These are phyloP conservation scores for Psilocybe tampanensis DNA, from an alignment of 768 basidiomycete species.

Conservation along the genomic window DNA sequence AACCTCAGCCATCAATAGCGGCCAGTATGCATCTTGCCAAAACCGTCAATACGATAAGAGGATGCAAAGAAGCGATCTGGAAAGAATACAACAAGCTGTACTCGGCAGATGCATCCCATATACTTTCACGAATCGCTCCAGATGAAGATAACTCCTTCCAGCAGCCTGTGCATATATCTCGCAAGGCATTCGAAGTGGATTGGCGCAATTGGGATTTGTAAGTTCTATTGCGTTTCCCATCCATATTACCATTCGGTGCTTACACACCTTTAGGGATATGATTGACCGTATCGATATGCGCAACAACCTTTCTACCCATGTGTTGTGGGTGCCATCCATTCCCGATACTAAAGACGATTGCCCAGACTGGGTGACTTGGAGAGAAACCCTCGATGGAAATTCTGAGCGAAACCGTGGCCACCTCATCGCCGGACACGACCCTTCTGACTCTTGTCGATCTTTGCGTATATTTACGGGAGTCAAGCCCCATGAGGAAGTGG, in stretches of 20 bases:
- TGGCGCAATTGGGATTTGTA: slow-evolving; percentile 77
- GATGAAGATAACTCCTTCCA: slow-evolving; percentile 22
- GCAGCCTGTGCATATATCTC: slow-evolving; percentile 17
- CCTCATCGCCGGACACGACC: slow-evolving; percentile 21
- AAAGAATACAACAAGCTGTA: slow-evolving; percentile 58
- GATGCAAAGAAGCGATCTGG: slow-evolving; percentile 75
- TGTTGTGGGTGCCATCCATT: slow-evolving; percentile 54
- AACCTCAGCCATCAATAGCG: slow-evolving; percentile 27
- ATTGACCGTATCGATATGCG: slow-evolving; percentile 68
- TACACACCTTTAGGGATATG: slow-evolving; percentile 63
- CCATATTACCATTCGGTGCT: slow-evolving; percentile 2
- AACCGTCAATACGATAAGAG: slow-evolving; percentile 54
- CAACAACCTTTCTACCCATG: slow-evolving; percentile 42
- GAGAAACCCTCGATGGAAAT: slow-evolving; percentile 38
- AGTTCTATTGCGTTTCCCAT: slow-evolving; percentile 23
- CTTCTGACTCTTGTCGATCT: slow-evolving; percentile 44
- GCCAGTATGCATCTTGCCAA: slow-evolving; percentile 69
- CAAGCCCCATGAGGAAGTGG: slow-evolving; percentile 33
- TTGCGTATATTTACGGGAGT: slow-evolving; percentile 59
- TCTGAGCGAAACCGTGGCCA: slow-evolving; percentile 12
- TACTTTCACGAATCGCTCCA: slow-evolving; percentile 38
- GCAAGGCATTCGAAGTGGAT: slow-evolving; percentile 64
- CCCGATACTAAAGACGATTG: slow-evolving; percentile 37
- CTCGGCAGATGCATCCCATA: slow-evolving; percentile 37
- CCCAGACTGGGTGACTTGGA: slow-evolving; percentile 59